phyloP scores from a whole-genome alignment of 2,329 filamentous ascomycete species.

The Aureobasidium sp. region DNA sequence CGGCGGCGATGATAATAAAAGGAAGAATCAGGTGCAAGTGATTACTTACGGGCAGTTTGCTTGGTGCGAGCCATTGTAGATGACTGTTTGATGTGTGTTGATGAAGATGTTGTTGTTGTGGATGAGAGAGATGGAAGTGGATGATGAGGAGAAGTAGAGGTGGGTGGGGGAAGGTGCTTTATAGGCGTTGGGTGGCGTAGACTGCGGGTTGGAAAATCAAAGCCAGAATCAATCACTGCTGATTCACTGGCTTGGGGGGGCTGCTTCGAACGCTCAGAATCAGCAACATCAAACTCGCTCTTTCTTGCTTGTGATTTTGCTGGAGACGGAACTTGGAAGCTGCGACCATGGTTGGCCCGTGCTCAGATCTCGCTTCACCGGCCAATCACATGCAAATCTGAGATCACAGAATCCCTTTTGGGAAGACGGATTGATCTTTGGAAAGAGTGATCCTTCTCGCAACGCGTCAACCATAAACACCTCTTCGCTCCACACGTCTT shows the following conservation, averaged over 20 bases:
- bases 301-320: background rate
- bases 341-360: background rate
- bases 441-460: background rate
- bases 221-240: slow-evolving; percentile 7
- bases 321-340: background rate
- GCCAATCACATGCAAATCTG: too few relatives aligned
- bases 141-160: slow-evolving; percentile 20
- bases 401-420: too few relatives aligned
- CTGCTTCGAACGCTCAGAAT: slow-evolving; percentile 9
- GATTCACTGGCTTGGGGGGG: background rate
- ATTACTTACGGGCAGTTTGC: slow-evolving; percentile 49
- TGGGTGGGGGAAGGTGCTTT: slow-evolving; percentile 20
- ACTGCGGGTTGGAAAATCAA: slow-evolving; percentile 19
- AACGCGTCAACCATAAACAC: slow-evolving; percentile 19
- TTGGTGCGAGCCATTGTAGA: slow-evolving; percentile 48
- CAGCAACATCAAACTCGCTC: slow-evolving; percentile 13
- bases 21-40: slow-evolving; percentile 18
- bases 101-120: slow-evolving; percentile 26
- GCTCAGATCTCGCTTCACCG: background rate
- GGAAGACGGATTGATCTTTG: too few relatives aligned
- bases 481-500: slow-evolving; percentile 22
- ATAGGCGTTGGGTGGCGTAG: slow-evolving; percentile 19
- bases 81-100: slow-evolving; percentile 24
- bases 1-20: slow-evolving; percentile 20
- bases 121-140: slow-evolving; percentile 20